Base-by-base conservation (phyloP, 2,329 filamentous ascomycete genomes). In the Fusarium luffae region DNA sequence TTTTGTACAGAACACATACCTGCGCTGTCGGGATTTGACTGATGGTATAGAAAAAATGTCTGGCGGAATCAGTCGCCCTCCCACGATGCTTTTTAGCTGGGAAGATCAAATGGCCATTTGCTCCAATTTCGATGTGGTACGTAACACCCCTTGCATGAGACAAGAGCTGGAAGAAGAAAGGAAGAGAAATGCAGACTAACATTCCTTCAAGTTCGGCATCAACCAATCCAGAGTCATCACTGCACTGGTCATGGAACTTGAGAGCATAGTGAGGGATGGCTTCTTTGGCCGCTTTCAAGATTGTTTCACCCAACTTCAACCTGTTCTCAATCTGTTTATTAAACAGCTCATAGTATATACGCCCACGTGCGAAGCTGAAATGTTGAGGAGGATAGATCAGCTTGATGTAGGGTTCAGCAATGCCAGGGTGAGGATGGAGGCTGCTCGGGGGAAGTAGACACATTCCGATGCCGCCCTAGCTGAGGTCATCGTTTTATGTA, bases 201-300 rank as follows among this genome's bases (percentile, higher is more conserved):
- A 58, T 60, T 64, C 41, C 11, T 27, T 18, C 7, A 23, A 68
- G 67, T 60, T 70, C 19, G 46, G 25, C 11, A 46, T 54, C 12
- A 28, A 56, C 21, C 58, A 70, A 60, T 60, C 63, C 25, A 68
- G 50, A 12, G 63, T 70, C 12, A 14, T 56, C 7, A 41, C 59
- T 9, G 30, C 47, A 8, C 37, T 70, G 16, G 41, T 42, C 21
- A 56, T 42, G 19, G 34, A 63, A 18, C 30, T 34, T 5, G 27
- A 46, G n/a, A 58, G 44, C n/a, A 19, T 69, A 51, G 19, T 52
- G 18, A 52, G 30, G 19, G 57, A 57, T 19, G 56, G 57, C n/a
- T 59, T 69, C 23, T 46, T 51, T 25, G 41, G 57, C n/a, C 63
- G 57, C 5, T 69, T 69, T 52, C 48, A 55, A 23, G 51, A 68